Conservation (phyloP, 2,329 filamentous ascomycete genomes). For the Colletotrichum cordylinicola region DNA sequence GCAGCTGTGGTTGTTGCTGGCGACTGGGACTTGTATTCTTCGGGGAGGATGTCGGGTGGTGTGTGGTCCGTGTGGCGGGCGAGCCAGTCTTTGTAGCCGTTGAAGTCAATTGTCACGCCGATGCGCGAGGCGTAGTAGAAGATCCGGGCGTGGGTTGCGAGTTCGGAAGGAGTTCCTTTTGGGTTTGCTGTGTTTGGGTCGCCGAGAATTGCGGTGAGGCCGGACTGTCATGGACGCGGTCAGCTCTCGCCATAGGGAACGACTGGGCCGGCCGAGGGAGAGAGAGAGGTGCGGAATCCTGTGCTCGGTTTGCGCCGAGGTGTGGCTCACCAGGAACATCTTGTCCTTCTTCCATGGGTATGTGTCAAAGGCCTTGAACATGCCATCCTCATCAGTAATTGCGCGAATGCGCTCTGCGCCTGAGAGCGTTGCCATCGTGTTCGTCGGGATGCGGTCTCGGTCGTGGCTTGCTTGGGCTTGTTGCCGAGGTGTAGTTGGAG, state of each 20-base stretch:
- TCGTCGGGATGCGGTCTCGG: not conserved
- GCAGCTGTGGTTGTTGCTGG: not conserved
- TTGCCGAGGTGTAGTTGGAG: slow-evolving; percentile 6
- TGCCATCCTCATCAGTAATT: slow-evolving; percentile 41
- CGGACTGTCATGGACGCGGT: slow-evolving; percentile 49
- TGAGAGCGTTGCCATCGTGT: slow-evolving; percentile 24
- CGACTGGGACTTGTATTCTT: slow-evolving; percentile 29
- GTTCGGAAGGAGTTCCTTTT: slow-evolving; percentile 59
- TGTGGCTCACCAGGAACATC: slow-evolving; percentile 64
- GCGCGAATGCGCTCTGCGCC: slow-evolving; percentile 44
- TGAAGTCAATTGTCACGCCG: slow-evolving; percentile 65
- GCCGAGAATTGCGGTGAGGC: slow-evolving; percentile 69
- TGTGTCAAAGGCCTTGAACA: slow-evolving; percentile 67
- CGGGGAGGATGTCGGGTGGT: slow-evolving; percentile 41
- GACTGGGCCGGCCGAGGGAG: not conserved
- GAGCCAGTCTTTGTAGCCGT: slow-evolving; percentile 71
- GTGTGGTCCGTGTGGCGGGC: slow-evolving; percentile 36
- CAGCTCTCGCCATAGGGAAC: not conserved
- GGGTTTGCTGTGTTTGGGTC: slow-evolving; percentile 46
- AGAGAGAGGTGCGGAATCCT: not conserved
- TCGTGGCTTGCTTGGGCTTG: not conserved
- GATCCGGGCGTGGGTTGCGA: slow-evolving; percentile 69
- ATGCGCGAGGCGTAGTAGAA: slow-evolving; percentile 68
- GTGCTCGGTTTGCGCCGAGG: not conserved
- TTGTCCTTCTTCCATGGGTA: slow-evolving; percentile 74